These are phyloP conservation scores for Alternaria novae-zelandiae DNA, from an alignment of 2,329 filamentous ascomycete species.

Conservation along the genomic window DNA sequence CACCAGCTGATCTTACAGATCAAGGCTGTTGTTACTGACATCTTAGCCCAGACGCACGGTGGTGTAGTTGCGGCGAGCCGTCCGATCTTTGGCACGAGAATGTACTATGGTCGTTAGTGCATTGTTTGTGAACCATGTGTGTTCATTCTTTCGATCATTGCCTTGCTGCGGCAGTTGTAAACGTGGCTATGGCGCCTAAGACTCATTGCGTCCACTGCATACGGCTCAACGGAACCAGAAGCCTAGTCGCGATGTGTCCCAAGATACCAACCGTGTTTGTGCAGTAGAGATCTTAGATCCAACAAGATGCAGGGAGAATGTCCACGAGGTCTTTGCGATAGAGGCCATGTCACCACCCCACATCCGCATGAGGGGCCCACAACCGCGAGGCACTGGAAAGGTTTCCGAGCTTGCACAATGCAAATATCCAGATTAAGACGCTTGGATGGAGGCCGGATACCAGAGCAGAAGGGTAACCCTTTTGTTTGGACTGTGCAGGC, in stretches of 20 bases:
- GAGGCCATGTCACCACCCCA: slow-evolving; percentile 8
- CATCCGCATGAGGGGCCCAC: slow-evolving; percentile 6
- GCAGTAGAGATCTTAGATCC: slow-evolving; percentile 2
- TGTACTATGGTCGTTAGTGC: neutral
- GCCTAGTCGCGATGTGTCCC: slow-evolving; percentile 4
- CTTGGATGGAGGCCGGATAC: neutral
- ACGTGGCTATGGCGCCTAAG: neutral
- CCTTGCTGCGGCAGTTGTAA: slow-evolving; percentile 1
- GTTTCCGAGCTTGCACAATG: slow-evolving; percentile 1
- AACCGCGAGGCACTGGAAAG: neutral
- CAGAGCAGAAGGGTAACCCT: neutral
- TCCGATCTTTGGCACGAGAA: slow-evolving; percentile 4
- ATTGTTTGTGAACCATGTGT: neutral
- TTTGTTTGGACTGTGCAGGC: slow-evolving; percentile 2
- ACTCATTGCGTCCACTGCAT: neutral
- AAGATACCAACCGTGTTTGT: neutral
- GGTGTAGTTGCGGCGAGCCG: slow-evolving; percentile 1
- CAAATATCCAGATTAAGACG: slow-evolving; percentile 5
- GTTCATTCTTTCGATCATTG: neutral
- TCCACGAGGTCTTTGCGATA: slow-evolving; percentile 4
- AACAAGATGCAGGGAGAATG: slow-evolving; percentile 8
- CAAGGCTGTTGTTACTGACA: neutral
- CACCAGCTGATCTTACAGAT: slow-evolving; percentile 1
- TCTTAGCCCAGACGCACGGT: slow-evolving; percentile 2
- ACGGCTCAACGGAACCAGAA: slow-evolving; percentile 3